Evolutionary conservation across 495 filamentous ascomycete genomes (phyloP), one percentile per base, ranked within the genome.

Genomic region (Aspergillus egyptiacus): DNA sequence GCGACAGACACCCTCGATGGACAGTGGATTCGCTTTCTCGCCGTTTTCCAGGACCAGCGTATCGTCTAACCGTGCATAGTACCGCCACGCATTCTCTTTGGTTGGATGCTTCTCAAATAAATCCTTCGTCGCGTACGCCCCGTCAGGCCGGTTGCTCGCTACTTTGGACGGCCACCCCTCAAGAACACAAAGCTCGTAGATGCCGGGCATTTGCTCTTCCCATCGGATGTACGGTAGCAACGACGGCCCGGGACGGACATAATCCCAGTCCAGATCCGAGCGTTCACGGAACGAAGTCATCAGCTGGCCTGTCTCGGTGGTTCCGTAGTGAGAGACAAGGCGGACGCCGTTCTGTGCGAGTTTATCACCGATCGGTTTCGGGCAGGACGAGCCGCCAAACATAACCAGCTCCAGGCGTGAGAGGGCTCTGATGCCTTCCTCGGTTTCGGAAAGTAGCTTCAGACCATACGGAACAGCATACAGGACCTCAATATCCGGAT

Each of bases 11-110:
- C 62, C 70, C 58, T 85, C 81, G 17, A 84, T 59, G 0, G 72
- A 70, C 11, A 76, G 68, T 4, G 81, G 81, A 50, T 81, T 80
- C 41, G 81, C 81, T 54, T 85, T 84, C 63, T 82, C 80, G 3
- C 81, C 80, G 10, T 80, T 84, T 17, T 74, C 60, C 15, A 85
- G 59, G 11, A 74, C 79, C n/a, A 83, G 54, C 13, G 79, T 76
- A 18, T 77, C 71, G 50, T 84, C 81, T 1, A 73, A 65, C 34
- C 80, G 67, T 5, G 69, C 73, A 47, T 79, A 73, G 55, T 83
- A 82, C 37, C 63, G 64, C 76, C 77, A 84, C 5, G 75, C 74
- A 37, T 74, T 65, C 3, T 51, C 46, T 5, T 68, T 75, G 0
- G 48, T 68, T 9, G 69, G 69, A 57, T 81, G 81, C 37, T 62